phyloP scores from a whole-genome alignment of 345 rosid genomes.

The Aquilaria sinensis region DNA sequence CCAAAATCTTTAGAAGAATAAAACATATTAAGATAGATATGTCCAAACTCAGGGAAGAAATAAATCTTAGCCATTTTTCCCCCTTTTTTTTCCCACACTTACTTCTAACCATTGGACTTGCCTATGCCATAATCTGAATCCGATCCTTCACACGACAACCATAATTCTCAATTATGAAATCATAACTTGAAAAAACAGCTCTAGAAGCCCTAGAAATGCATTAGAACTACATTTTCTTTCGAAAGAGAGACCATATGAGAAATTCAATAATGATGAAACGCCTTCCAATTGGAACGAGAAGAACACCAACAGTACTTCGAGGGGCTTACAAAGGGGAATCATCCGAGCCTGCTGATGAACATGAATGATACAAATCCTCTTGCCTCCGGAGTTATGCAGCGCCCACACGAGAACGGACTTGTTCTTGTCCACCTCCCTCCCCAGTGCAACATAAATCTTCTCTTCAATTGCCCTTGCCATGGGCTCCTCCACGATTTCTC shows the following conservation, averaged over 20 bases:
- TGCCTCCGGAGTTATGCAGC: constrained; percentile 57
- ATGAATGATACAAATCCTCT: constrained; percentile 57
- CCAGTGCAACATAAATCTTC: constrained; percentile 56
- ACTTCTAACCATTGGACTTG: not conserved
- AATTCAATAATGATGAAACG: not conserved
- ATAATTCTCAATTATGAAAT: not conserved
- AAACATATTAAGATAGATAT: not conserved
- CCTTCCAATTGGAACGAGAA: not conserved
- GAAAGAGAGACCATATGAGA: not conserved
- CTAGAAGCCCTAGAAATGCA: too few species aligned
- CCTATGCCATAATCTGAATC: not conserved
- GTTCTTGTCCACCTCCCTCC: constrained; percentile 41
- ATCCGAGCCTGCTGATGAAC: constrained; percentile 57
- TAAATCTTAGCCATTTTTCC: too few species aligned
- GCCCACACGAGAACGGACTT: constrained; percentile 56
- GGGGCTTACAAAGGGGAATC: constrained; percentile 57
- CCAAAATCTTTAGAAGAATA: not conserved
- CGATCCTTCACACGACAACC: not conserved
- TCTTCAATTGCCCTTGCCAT: constrained; percentile 48
- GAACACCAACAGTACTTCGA: not conserved
- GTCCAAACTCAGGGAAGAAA: too few species aligned
- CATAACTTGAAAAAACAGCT: not conserved
- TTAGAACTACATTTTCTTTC: too few species aligned
- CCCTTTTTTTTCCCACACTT: too few species aligned
- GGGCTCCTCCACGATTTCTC: constrained; percentile 28